Evolutionary conservation across 352 stramenopile genomes (phyloP), one percentile per base, ranked within the genome.

Genomic region (Phytophthora citricola): DNA sequence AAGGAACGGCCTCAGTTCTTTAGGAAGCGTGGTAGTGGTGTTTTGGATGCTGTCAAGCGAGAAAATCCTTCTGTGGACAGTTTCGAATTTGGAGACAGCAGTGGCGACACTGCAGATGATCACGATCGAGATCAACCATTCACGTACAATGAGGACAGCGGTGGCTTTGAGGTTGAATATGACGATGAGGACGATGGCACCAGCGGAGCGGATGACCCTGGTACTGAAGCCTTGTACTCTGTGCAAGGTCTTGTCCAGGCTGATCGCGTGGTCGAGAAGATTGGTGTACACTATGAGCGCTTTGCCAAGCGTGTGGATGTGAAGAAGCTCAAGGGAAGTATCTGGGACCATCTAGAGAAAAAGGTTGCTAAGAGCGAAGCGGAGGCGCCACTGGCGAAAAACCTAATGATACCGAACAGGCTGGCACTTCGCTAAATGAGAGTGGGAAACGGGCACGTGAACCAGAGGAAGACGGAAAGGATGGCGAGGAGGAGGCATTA

Each of bases 251-350:
- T 97, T 14, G 70, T 99, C 9, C 78, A 94, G 22, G 93, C 91
- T 22, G 87, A 97, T 41, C 83, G 96, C 29, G 90, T 98, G 11
- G 92, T 99, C 4, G 89, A 99, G 55, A 99, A 98, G 63, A 89
- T 99, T 61, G 79, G 97, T 46, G 84, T 97, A 8, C 78, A 93
- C 51, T 99, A 98, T 67, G 96, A 97, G 26, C 94, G 87, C 12
- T 85, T 97, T 38, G 97, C 97, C 15, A 99, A 99, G 69, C 96
- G 96, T 55, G 97, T 99, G 14, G 97, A 99, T 71, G 96, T 99
- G 2, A 98, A 97, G 67, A 92, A 96, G 45, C 79, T 99, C 11
- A 99, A 99, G 79, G 81, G 85, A 4, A 97, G 96, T 71, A 88
- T 99, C 32, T 99, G 97, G 97, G 75, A 81, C 20, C 82, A 91